phyloP scores from a whole-genome alignment of 257 asterid genomes.

The Verbena officinalis region DNA sequence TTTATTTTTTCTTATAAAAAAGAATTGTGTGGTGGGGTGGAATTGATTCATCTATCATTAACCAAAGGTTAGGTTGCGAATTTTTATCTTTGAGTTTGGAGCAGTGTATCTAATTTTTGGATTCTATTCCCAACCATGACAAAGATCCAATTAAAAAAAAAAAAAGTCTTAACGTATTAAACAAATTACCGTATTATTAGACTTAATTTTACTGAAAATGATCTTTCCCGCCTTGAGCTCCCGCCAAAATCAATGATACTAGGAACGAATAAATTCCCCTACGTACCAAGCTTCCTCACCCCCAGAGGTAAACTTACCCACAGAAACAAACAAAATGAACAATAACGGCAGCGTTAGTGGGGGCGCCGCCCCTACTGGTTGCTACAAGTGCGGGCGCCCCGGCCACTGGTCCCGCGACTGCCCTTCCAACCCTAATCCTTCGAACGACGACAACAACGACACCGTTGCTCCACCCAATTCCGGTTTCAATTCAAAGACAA shows the following conservation, averaged over 20 bases:
- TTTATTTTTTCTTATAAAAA: too few species aligned
- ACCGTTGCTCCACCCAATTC: conserved; percentile 25
- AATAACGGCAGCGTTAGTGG: conserved; percentile 44
- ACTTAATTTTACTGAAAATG: background rate
- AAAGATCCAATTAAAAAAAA: too few species aligned
- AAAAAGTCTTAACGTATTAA: too few species aligned
- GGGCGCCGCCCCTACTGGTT: conserved; percentile 78
- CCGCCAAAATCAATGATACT: conserved; percentile 24
- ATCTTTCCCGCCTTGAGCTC: conserved; percentile 26
- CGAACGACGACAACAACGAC: conserved; percentile 17
- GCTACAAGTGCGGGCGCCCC: conserved; percentile 97
- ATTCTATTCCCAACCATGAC: too few species aligned
- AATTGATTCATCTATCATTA: too few species aligned
- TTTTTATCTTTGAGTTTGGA: too few species aligned
- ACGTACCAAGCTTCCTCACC: too few species aligned
- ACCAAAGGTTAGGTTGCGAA: too few species aligned
- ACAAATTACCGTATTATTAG: too few species aligned
- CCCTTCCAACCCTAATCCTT: conserved; percentile 51
- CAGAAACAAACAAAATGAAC: conserved; percentile 40
- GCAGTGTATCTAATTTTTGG: too few species aligned
- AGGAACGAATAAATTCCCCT: background rate
- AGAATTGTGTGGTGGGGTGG: too few species aligned
- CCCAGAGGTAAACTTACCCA: background rate
- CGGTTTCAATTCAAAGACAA: conserved; percentile 19
- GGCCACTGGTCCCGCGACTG: conserved; percentile 99